Base-by-base conservation (phyloP, 768 basidiomycete genomes). In the Calocera viscosa region DNA sequence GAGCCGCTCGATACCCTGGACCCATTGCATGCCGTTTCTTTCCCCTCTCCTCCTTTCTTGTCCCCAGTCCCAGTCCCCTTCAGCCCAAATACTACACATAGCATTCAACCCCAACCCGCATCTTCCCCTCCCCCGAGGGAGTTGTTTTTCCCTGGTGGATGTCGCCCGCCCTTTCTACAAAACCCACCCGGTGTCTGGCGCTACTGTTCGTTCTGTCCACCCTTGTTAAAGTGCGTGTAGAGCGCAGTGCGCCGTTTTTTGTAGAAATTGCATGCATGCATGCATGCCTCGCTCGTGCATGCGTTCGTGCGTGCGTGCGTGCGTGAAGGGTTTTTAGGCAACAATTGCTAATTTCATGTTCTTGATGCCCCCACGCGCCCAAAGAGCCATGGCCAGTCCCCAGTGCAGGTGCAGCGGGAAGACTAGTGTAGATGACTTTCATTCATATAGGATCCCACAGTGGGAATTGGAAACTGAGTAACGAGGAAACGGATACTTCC, bases 1-100 rank as follows among this genome's bases (percentile, higher is more conserved):
- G 60, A 63, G 53, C 24, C 66, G 35, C 66, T 47, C 19, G 39
- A 63, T 67, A 63, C 60, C 66, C 60, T 26, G 33, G 60, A 64
- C 14, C 19, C 38, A 10, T 38, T 39, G 28, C 66, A 40, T 60
- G 28, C 63, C 28, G 47, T 19, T 26, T 16, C n/a, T 64, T 40
- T 63, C 40, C 35, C n/a, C 63, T 19, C 35, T 26, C 8, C 38
- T 41, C 66, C 32, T 67, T 53, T 60, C 66, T 63, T 67, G 49
- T 67, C 65, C 17, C 60, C 32, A 35, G 33, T 67, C 8, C 43
- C 19, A 19, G 5, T 38, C 19, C 43, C 43, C 19, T 19, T 40
- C 39, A 40, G 39, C 24, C 24, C 43, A 47, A 19, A 19, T 47
- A 47, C 14, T 19, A 47, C 16, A 24, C 5, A 7, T 47, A 47